These are phyloP conservation scores for Fusarium robinianum DNA, from an alignment of 2,329 filamentous ascomycete species.

Conservation along the genomic window DNA sequence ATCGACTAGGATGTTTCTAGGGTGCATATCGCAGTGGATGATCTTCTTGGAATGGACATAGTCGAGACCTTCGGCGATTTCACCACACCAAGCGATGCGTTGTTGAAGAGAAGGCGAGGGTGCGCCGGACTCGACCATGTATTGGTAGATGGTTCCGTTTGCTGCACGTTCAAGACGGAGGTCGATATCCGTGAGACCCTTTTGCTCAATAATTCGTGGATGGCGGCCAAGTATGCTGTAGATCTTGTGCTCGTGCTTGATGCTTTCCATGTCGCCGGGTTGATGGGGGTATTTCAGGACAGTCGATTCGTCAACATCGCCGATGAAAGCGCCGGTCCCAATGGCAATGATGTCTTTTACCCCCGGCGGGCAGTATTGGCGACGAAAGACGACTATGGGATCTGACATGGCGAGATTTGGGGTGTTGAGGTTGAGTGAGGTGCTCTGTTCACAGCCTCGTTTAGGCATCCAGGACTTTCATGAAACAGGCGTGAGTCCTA, in stretches of 20 bases:
- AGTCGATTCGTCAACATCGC: conserved; percentile 27
- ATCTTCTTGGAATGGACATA: conserved; percentile 13
- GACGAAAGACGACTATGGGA: not conserved
- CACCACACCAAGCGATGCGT: conserved; percentile 9
- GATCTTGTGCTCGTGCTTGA: conserved; percentile 19
- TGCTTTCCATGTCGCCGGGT: conserved; percentile 16
- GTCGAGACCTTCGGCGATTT: conserved; percentile 3
- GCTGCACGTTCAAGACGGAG: conserved; percentile 22
- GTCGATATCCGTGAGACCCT: conserved; percentile 14
- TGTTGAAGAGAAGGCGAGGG: not conserved
- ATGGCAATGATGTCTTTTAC: conserved; percentile 10
- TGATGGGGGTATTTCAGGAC: conserved; percentile 30
- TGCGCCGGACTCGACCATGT: not conserved
- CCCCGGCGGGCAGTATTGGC: conserved; percentile 7
- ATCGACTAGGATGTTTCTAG: conserved; percentile 20
- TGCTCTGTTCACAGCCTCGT: too few relatives aligned
- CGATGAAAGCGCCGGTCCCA: conserved; percentile 22
- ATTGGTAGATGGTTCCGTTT: conserved; percentile 22
- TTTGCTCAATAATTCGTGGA: conserved; percentile 13
- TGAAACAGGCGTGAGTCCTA: too few relatives aligned
- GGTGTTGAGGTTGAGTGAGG: too few relatives aligned
- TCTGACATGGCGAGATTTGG: not conserved
- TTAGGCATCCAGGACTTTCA: too few relatives aligned
- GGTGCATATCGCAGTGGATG: conserved; percentile 24
- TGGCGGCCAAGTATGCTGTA: conserved; percentile 19